phyloP scores from a whole-genome alignment of 208 protist genomes.

The Tritrichomonas musculus region DNA sequence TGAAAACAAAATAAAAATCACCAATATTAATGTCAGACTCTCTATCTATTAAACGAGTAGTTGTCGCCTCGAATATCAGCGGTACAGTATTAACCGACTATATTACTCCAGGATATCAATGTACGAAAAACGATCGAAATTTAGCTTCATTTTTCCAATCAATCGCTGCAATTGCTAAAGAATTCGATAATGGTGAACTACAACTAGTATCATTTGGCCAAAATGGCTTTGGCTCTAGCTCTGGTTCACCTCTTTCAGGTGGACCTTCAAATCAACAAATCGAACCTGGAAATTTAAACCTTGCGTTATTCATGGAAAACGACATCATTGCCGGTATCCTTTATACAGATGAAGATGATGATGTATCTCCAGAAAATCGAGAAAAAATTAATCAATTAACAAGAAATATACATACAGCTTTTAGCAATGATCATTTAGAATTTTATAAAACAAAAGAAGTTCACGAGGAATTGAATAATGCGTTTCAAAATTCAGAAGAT shows the following conservation, averaged over 20 bases:
- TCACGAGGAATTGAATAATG: not conserved
- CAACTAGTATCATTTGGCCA: not conserved
- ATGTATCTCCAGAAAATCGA: not conserved
- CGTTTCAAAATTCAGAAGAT: not conserved
- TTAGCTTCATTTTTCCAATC: not conserved
- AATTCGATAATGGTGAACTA: not conserved
- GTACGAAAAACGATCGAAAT: not conserved
- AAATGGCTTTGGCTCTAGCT: not conserved
- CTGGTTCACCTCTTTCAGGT: not conserved
- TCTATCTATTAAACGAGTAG: not conserved
- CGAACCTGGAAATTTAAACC: not conserved
- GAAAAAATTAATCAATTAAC: not conserved
- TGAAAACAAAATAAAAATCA: too few species aligned
- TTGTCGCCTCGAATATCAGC: not conserved
- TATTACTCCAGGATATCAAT: not conserved
- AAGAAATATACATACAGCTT: not conserved
- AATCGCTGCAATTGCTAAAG: not conserved
- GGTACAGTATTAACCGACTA: not conserved
- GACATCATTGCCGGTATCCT: not conserved
- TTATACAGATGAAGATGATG: not conserved
- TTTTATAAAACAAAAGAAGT: not conserved
- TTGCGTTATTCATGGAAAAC: not conserved
- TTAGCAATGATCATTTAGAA: not conserved
- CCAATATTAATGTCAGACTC: too few species aligned
- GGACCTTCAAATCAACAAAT: not conserved